phyloP scores from a whole-genome alignment of 345 rosid species.

The Lumnitzera racemosa region DNA sequence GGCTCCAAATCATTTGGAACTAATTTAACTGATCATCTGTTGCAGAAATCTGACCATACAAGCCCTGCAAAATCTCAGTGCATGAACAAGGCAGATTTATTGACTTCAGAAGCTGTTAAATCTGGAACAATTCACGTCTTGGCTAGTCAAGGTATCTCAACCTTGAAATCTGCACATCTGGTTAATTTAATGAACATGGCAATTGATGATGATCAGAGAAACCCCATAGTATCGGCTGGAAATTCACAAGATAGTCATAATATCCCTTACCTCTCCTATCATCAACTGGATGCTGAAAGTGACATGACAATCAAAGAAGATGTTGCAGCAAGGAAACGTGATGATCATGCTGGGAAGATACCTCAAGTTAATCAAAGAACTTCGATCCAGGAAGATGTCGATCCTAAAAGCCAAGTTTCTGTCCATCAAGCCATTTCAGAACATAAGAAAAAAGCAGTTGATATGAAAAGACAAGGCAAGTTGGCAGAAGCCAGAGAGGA shows the following conservation, averaged over 20 bases:
- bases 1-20: too few relatives aligned
- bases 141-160: conserved; percentile 10
- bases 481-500: conserved; percentile 74
- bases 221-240: conserved; percentile 17
- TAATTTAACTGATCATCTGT: neutral
- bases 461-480: conserved; percentile 77
- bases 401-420: conserved; percentile 28
- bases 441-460: conserved; percentile 70
- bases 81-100: conserved; percentile 13
- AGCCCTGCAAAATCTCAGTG: conserved; percentile 7
- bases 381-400: conserved; percentile 19
- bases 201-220: conserved; percentile 30
- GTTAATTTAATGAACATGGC: conserved; percentile 35
- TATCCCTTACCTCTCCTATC: conserved; percentile 9
- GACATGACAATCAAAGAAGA: conserved; percentile 3
- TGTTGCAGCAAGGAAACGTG: conserved; percentile 14
- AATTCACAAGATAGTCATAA: conserved; percentile 22
- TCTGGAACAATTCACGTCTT: conserved; percentile 9
- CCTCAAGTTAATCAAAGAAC: conserved; percentile 13
- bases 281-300: conserved; percentile 3
- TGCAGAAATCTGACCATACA: neutral
- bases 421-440: conserved; percentile 56
- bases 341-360: conserved; percentile 13
- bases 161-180: conserved; percentile 17
- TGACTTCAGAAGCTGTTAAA: conserved; percentile 12